These are phyloP conservation scores for Candida khao-thaluensis DNA, from an alignment of 805 yeast genomes.

Conservation along the genomic window DNA sequence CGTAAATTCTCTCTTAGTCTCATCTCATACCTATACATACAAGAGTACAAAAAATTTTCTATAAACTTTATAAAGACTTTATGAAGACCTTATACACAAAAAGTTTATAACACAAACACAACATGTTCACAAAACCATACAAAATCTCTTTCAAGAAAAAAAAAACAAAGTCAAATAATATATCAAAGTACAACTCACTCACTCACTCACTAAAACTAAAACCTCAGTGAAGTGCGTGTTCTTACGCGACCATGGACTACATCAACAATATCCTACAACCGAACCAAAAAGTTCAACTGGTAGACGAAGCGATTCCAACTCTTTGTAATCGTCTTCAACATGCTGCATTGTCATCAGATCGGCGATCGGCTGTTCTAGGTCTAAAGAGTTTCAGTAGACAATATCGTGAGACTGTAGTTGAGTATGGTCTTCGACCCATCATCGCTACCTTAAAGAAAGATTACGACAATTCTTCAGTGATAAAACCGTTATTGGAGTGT, in stretches of 20 bases:
- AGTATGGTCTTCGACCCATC: constrained; percentile 76
- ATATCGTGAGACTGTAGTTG: constrained; percentile 86
- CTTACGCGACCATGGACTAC: constrained; percentile 43
- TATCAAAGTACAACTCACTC: no score
- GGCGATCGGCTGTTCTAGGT: constrained; percentile 88
- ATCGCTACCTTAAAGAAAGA: constrained; percentile 66
- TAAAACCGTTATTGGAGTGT: constrained; percentile 83
- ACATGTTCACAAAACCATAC: no score
- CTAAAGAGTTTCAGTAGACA: constrained; percentile 86
- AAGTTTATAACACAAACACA: no score
- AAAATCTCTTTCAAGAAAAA: no score
- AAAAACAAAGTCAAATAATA: no score
- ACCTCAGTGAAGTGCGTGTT: no score
- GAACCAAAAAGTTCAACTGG: constrained; percentile 42
- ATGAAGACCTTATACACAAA: no score
- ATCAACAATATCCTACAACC: constrained; percentile 36
- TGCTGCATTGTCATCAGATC: constrained; percentile 76
- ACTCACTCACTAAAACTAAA: no score
- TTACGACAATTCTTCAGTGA: constrained; percentile 63
- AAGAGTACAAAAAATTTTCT: no score
- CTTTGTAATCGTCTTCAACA: constrained; percentile 84
- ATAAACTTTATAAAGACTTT: no score
- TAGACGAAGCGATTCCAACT: constrained; percentile 83
- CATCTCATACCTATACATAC: no score
- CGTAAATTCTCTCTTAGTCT: no score